A percentile compares a stretch with the other conserved stretches of the same genome.
These are phyloP conservation scores for Phytophthora pisi DNA, from an alignment of 352 stramenopile genomes.

Conservation along the genomic window DNA sequence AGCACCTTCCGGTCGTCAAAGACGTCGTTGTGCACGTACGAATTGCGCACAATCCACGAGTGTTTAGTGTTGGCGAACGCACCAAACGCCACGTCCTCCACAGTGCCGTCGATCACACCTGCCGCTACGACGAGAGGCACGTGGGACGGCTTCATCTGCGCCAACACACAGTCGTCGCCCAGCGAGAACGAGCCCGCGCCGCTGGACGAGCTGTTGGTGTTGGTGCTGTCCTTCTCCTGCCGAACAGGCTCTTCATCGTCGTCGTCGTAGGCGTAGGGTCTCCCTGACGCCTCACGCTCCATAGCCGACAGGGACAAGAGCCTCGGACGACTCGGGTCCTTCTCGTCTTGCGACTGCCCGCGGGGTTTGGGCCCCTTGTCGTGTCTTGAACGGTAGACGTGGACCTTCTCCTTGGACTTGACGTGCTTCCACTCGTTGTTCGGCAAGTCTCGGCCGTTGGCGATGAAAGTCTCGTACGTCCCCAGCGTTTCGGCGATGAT, in stretches of 20 bases:
- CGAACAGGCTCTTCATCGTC: slow-evolving; percentile 17
- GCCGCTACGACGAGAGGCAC: slow-evolving; percentile 38
- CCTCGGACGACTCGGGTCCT: slow-evolving; percentile 44
- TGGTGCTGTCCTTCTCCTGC: slow-evolving; percentile 29
- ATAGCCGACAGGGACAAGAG: slow-evolving; percentile 47
- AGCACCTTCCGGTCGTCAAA: slow-evolving; percentile 45
- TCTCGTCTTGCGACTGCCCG: slow-evolving; percentile 26
- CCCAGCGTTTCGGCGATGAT: slow-evolving; percentile 67
- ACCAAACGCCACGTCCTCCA: slow-evolving; percentile 47
- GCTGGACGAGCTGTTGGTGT: slow-evolving; percentile 41
- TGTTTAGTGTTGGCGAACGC: slow-evolving; percentile 32
- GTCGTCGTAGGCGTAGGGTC: slow-evolving; percentile 32
- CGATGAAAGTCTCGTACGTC: slow-evolving; percentile 56
- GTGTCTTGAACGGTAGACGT: slow-evolving; percentile 60
- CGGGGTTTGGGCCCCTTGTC: slow-evolving; percentile 14
- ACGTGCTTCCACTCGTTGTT: slow-evolving; percentile 58
- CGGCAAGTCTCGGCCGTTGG: slow-evolving; percentile 39
- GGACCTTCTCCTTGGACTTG: slow-evolving; percentile 56
- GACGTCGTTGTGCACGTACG: slow-evolving; percentile 42
- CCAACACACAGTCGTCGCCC: slow-evolving; percentile 28
- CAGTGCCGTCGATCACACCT: slow-evolving; percentile 38
- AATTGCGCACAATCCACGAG: slow-evolving; percentile 32
- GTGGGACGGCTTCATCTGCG: slow-evolving; percentile 30
- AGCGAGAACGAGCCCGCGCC: slow-evolving; percentile 35
- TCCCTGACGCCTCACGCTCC: slow-evolving; percentile 27